Conservation (phyloP, 305 asterid genomes). For the Fraxinus platypoda region DNA sequence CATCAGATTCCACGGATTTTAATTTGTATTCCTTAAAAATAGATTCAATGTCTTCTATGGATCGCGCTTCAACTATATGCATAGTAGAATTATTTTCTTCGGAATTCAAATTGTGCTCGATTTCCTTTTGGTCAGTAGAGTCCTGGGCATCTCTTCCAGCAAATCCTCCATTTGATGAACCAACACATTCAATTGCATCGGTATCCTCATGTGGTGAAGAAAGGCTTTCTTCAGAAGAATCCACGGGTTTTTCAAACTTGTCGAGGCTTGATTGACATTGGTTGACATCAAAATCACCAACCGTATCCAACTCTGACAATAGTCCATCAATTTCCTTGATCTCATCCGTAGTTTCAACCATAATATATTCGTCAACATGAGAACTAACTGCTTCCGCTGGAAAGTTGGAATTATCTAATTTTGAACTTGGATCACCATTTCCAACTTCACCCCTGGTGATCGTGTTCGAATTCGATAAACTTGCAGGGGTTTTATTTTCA, state of each 20-base stretch:
- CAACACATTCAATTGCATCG: constrained; percentile 27
- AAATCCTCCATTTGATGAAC: constrained; percentile 31
- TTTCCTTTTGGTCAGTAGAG: constrained; percentile 23
- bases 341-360: constrained; percentile 53
- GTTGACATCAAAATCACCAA: constrained; percentile 68
- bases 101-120: constrained; percentile 17
- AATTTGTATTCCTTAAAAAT: constrained; percentile 25
- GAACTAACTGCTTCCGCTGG: constrained; percentile 37
- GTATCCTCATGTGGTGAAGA: constrained; percentile 27
- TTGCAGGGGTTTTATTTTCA: constrained; percentile 27
- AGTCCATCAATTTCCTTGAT: constrained; percentile 66
- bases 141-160: constrained; percentile 27
- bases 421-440: neutral
- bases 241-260: constrained; percentile 35
- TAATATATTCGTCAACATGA: constrained; percentile 39
- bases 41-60: constrained; percentile 27
- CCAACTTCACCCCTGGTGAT: constrained; percentile 14
- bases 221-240: constrained; percentile 29
- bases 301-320: constrained; percentile 68
- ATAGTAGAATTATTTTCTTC: constrained; percentile 29
- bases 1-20: constrained; percentile 19
- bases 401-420: constrained; percentile 1
- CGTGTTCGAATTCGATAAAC: constrained; percentile 16
- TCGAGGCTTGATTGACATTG: constrained; percentile 36
- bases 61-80: constrained; percentile 32